phyloP scores from a whole-genome alignment of 768 basidiomycete genomes.

The Naganishia vishniacii region DNA sequence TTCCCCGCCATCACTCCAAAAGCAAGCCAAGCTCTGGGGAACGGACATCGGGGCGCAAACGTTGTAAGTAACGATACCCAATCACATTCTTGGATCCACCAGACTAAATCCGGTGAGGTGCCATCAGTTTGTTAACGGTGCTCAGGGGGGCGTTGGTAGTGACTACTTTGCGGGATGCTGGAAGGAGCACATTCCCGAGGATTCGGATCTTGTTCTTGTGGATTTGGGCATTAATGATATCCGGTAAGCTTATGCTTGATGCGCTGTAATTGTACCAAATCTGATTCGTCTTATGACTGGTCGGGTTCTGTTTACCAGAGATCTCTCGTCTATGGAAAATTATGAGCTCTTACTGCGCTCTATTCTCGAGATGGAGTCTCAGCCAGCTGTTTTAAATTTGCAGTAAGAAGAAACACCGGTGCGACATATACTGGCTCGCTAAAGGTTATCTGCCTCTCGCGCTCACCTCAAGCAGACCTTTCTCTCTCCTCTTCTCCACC shows the following conservation, averaged over 20 bases:
- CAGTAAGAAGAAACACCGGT: constrained; percentile 33
- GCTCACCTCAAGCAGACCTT: constrained; percentile 32
- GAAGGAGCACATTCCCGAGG: constrained; percentile 43
- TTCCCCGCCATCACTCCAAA: constrained; percentile 30
- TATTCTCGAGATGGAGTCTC: constrained; percentile 36
- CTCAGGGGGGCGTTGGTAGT: constrained; percentile 40
- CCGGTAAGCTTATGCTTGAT: neutral
- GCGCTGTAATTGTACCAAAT: neutral
- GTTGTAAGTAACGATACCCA: neutral
- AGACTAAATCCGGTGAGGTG: neutral
- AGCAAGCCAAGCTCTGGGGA: neutral
- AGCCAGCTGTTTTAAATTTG: constrained; percentile 41
- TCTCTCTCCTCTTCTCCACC: constrained; percentile 40
- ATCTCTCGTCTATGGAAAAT: constrained; percentile 24
- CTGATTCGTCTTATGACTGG: neutral
- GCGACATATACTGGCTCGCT: neutral
- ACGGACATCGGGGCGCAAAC: neutral
- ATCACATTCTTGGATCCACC: neutral
- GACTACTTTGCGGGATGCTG: constrained; percentile 46
- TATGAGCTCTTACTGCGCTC: constrained; percentile 41
- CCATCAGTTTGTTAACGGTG: constrained; percentile 38
- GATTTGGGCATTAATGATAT: constrained; percentile 39
- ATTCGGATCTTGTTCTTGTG: constrained; percentile 44
- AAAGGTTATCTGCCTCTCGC: neutral
- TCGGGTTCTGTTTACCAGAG: neutral